These are phyloP conservation scores for Baorangia bicolor DNA, from an alignment of 768 basidiomycete species.

Conservation along the genomic window DNA sequence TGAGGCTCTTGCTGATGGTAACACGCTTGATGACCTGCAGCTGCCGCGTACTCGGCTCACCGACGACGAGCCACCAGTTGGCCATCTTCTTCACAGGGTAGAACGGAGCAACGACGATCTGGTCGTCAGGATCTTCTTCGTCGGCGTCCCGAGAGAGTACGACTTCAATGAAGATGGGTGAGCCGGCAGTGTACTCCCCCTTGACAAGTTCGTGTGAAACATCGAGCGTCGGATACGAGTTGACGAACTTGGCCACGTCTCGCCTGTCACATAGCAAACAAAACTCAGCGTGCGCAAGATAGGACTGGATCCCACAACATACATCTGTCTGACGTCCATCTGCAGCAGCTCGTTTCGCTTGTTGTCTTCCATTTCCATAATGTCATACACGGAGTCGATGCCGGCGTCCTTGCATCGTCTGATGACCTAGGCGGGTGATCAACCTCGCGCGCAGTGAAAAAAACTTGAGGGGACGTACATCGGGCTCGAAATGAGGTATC, in stretches of 20 bases:
- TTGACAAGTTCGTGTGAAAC: constrained; percentile 84
- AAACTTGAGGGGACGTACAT: constrained; percentile 44
- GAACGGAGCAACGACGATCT: constrained; percentile 88
- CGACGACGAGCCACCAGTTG: constrained; percentile 97
- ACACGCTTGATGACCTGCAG: constrained; percentile 85
- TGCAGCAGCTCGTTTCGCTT: constrained; percentile 76
- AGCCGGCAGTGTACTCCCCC: constrained; percentile 81
- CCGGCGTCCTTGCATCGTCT: constrained; percentile 80
- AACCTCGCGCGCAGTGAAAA: background rate
- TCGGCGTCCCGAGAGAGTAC: constrained; percentile 79
- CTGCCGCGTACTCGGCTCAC: constrained; percentile 77
- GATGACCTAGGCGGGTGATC: constrained; percentile 52
- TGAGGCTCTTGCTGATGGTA: constrained; percentile 70
- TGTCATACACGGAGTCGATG: constrained; percentile 90
- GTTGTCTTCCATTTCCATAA: constrained; percentile 98
- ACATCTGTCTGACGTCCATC: constrained; percentile 89
- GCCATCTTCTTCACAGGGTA: constrained; percentile 89
- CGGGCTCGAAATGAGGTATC: constrained; percentile 92
- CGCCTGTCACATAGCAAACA: constrained; percentile 50
- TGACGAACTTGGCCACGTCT: constrained; percentile 93
- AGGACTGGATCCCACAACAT: constrained; percentile 32
- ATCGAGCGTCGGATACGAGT: constrained; percentile 96
- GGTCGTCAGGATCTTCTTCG: constrained; percentile 70
- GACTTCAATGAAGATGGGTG: constrained; percentile 81
- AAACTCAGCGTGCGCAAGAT: background rate